Base-by-base conservation (phyloP, 768 basidiomycete species). In the Tricholoma hemisulphureum region DNA sequence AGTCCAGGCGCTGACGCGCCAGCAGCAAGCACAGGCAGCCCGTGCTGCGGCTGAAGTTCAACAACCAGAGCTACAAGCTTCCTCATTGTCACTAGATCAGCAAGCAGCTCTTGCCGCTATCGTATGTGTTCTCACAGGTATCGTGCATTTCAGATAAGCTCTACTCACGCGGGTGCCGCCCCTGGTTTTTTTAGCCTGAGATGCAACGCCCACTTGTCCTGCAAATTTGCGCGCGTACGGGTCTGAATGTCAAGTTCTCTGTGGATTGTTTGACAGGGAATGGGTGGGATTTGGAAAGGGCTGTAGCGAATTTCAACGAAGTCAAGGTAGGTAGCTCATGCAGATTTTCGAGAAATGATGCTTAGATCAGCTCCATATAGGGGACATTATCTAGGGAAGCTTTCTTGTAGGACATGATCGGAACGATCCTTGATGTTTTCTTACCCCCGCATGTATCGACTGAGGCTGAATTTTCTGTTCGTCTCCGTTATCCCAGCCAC, bases 231-330 rank as follows among this genome's bases (percentile, higher is more conserved):
- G 77, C 83, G 50, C 80, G 82, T 56, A 98, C 96, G 0, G 81
- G 86, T 20, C 77, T 99, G 66, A 97, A 91, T 59, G 82, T 83
- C 14, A 80, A 83, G 63, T 96, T 85, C 65, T 83, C 93, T 6
- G 75, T 88, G n/a, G 87, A 97, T 58, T 98, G 96, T 68, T 71
- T 98, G 58, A 78, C 83, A 63, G 86, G 85, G 50, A 97, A 95
- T 67, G 84, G 76, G 7, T 98, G 95, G 95, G 84, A 95, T 67
- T 64, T 91, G 51, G 85, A 86, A 45, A 79, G 81, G 58, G 97
- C 97, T 0, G 67, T 93, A 23, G 80, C 81, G 51, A 95, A 96
- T 67, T 98, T 94, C 71, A 86, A 93, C 66, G 81, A 90, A 69
- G 89, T 98, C 65, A 91, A 90, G 83, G 91, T 91, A 61, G 57